phyloP scores from a whole-genome alignment of 192 early-diverging fungal genomes.

The Bifiguratus adelaidae region DNA sequence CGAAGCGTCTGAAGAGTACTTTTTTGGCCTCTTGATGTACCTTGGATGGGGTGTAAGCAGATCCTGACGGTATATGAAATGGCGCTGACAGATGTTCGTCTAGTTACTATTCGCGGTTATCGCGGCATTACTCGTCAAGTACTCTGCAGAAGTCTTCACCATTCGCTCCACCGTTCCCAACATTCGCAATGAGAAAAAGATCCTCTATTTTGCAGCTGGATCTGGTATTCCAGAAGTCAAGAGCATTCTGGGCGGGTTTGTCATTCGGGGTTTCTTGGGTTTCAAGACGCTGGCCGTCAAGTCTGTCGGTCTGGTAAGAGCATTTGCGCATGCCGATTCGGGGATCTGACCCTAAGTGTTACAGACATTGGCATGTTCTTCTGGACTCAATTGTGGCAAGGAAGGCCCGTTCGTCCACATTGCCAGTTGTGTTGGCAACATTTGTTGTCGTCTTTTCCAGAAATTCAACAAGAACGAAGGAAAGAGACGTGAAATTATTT shows the following conservation, averaged over 20 bases:
- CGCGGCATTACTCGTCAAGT: slow-evolving; percentile 50
- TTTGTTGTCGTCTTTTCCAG: slow-evolving; percentile 74
- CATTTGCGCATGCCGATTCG: background rate
- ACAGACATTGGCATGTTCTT: slow-evolving; percentile 67
- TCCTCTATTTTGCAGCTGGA: slow-evolving; percentile 80
- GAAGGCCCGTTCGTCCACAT: slow-evolving; percentile 95
- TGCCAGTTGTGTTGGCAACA: slow-evolving; percentile 82
- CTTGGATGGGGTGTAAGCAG: slow-evolving; percentile 23
- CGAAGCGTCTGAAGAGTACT: slow-evolving; percentile 6
- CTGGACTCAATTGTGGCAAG: slow-evolving; percentile 80
- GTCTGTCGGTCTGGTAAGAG: slow-evolving; percentile 69
- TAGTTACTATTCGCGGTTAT: slow-evolving; percentile 37
- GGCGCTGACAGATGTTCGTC: background rate
- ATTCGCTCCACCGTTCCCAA: slow-evolving; percentile 7
- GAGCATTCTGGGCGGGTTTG: slow-evolving; percentile 88
- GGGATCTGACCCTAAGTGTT: background rate
- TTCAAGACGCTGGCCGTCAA: slow-evolving; percentile 86
- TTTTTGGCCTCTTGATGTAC: slow-evolving; percentile 22
- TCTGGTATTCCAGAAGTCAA: slow-evolving; percentile 95
- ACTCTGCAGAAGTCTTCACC: slow-evolving; percentile 25
- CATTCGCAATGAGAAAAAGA: slow-evolving; percentile 33
- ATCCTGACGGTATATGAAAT: background rate
- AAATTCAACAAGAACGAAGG: slow-evolving; percentile 90
- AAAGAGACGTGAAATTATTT: slow-evolving; percentile 87
- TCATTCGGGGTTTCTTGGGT: slow-evolving; percentile 87